Base-by-base conservation (phyloP, 1,284 basidiomycete species). In the Leccinum griseonigrum region DNA sequence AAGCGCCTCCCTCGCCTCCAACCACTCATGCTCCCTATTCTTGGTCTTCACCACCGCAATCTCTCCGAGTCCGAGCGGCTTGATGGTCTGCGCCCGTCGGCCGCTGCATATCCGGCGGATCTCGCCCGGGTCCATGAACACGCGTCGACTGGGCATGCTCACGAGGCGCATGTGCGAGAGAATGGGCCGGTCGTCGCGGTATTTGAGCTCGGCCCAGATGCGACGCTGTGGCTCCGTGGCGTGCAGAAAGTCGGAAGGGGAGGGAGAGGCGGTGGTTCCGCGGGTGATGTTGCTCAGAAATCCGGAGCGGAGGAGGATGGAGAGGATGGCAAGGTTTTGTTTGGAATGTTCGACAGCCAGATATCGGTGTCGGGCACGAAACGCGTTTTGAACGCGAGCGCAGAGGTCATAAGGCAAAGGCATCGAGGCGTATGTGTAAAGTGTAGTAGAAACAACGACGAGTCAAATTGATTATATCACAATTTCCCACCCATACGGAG, bases 311-410 rank as follows among this genome's bases (percentile, higher is more conserved):
- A 95, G 85, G 66, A 97, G 89, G 68, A 96, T 92, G 67, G 87
- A 86, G 66, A 92, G 83, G 66, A 95, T 89, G 62, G 87, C 91
- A 58, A 92, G 82, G 68, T 94, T 94, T 77, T 94, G 92, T 50
- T 85, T 90, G 46, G 85, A 90, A 70, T 94, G 92, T 31, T 86
- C 80, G 62, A 96, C 84, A 16, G 88, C 83, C 58, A 96, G 80
- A 65, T 81, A 81, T 51, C 83, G 83, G 74, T 94, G 87, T 16
- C 94, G 86, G 1, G 92, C 90, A 16, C 91, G 86, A 71, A 95
- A 94, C 11, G 93, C 92, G 69, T 96, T 96, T 79, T 95, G 92
- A 34, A 96, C 73, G 66, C 86, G 90, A 16, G 92, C 85, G 70
- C 92, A 94, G 68, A 96, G 85, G 76, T 94, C 87, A 75, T 91